Conservation (phyloP, 1,284 basidiomycete genomes). For the Microbotryum intermedium region DNA sequence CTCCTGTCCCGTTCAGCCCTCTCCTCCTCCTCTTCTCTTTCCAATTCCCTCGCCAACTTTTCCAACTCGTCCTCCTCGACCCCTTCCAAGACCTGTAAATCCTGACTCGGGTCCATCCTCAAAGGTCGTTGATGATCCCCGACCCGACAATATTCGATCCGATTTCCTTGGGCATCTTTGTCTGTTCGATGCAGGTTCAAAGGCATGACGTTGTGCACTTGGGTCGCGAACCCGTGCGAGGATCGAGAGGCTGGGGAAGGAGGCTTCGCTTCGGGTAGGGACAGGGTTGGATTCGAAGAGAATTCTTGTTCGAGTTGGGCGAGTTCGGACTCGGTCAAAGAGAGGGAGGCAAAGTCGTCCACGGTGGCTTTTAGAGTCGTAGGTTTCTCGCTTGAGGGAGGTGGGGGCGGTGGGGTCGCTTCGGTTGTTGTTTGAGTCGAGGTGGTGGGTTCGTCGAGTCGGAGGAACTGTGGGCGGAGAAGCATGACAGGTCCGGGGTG, state of each 20-base stretch:
- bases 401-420: too few species aligned
- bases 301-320: conserved; percentile 19
- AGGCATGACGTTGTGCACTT: too few species aligned
- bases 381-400: too few species aligned
- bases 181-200: too few species aligned
- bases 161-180: too few species aligned
- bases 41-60: conserved; percentile 16
- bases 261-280: not conserved
- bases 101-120: conserved; percentile 1
- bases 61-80: conserved; percentile 20
- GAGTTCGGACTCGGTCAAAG: conserved; percentile 17
- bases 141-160: too few species aligned
- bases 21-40: conserved; percentile 13
- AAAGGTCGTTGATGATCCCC: conserved; percentile 9
- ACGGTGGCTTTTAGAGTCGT: not conserved
- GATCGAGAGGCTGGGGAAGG: too few species aligned
- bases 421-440: too few species aligned
- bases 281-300: conserved; percentile 6
- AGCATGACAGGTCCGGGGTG: too few species aligned
- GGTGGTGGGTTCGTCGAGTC: not conserved
- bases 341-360: conserved; percentile 26
- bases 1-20: not conserved
- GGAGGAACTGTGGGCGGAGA: not conserved
- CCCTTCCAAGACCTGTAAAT: conserved; percentile 3
- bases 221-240: too few species aligned